Percentiles rank a stretch among this genome's conserved stretches.
Evolutionary conservation across 352 stramenopile species (phyloP).

Genomic region (Pythium dissotocum): DNA sequence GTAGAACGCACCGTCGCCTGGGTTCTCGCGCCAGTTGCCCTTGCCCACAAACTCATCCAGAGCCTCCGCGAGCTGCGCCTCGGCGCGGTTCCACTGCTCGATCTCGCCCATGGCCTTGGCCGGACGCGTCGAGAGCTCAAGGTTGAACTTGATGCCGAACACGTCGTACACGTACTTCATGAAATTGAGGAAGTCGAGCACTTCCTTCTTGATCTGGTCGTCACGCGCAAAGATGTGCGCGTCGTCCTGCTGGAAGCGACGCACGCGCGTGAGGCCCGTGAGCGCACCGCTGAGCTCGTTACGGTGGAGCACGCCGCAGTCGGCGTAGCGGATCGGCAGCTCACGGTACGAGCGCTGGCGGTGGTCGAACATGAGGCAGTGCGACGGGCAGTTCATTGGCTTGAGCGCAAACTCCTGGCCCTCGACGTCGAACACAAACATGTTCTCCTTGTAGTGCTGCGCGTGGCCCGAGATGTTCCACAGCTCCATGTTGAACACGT

Average conservation of each 20-base stretch:
- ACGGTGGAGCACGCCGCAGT: slow-evolving; percentile 95
- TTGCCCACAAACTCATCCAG: slow-evolving; percentile 86
- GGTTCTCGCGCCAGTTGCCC: slow-evolving; percentile 94
- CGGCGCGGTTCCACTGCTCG: slow-evolving; percentile 93
- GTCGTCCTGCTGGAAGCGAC: slow-evolving; percentile 98
- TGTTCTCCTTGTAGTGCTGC: slow-evolving; percentile 97
- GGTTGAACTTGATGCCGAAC: slow-evolving; percentile 96
- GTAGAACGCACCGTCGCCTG: slow-evolving; percentile 97
- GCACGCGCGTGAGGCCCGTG: slow-evolving; percentile 95
- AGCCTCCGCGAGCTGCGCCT: slow-evolving; percentile 69
- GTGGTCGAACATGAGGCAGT: slow-evolving; percentile 97
- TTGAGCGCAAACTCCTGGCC: slow-evolving; percentile 96
- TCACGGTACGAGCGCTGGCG: slow-evolving; percentile 96
- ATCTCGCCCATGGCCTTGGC: slow-evolving; percentile 95
- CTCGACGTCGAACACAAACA: slow-evolving; percentile 89
- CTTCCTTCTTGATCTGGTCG: slow-evolving; percentile 96
- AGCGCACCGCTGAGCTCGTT: slow-evolving; percentile 96
- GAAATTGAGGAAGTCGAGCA: slow-evolving; percentile 92
- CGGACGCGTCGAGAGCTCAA: slow-evolving; percentile 92
- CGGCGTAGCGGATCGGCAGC: slow-evolving; percentile 93
- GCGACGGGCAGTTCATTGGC: slow-evolving; percentile 98
- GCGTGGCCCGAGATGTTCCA: slow-evolving; percentile 98
- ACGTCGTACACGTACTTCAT: slow-evolving; percentile 94
- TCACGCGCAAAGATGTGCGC: slow-evolving; percentile 98
- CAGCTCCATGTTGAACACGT: slow-evolving; percentile 97